Percentiles rank a stretch among this genome's conserved stretches.
These are phyloP conservation scores for Juglanconis oblonga DNA, from an alignment of 2,329 filamentous ascomycete genomes.

Conservation along the genomic window DNA sequence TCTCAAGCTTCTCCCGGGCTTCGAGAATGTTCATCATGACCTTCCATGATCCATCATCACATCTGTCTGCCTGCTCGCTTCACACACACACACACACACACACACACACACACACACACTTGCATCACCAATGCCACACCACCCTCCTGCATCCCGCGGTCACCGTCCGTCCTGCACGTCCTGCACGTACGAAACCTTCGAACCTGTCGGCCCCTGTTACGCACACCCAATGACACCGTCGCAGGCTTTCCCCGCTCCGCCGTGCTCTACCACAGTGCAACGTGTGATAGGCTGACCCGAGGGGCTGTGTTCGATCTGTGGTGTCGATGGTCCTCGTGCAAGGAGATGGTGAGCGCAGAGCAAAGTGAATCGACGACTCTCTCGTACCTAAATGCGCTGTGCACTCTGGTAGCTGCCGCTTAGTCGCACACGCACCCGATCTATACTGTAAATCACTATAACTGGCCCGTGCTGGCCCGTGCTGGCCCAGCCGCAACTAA, in stretches of 20 bases:
- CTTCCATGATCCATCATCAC: background rate
- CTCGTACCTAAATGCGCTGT: no score
- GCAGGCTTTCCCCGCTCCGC: conserved; percentile 14
- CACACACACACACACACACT: no score
- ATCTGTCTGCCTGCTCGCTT: background rate
- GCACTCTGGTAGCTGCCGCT: background rate
- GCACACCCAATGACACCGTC: conserved; percentile 9
- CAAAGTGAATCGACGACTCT: no score
- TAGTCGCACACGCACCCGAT: no score
- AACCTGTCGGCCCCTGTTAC: conserved; percentile 10
- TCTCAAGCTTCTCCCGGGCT: background rate
- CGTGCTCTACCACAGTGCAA: background rate
- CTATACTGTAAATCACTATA: no score
- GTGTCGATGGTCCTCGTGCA: conserved; percentile 5
- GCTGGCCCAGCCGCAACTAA: no score
- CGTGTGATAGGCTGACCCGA: background rate
- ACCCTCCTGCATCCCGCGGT: background rate
- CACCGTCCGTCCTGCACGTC: conserved; percentile 7
- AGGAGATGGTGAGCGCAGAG: conserved; percentile 3
- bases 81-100: no score
- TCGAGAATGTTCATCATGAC: conserved; percentile 14
- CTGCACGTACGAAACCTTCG: conserved; percentile 10
- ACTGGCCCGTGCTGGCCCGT: no score
- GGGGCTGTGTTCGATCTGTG: background rate
- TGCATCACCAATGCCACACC: background rate